phyloP scores from a whole-genome alignment of 371 early-diverging fungal species.

The Mucor velutinosus region DNA sequence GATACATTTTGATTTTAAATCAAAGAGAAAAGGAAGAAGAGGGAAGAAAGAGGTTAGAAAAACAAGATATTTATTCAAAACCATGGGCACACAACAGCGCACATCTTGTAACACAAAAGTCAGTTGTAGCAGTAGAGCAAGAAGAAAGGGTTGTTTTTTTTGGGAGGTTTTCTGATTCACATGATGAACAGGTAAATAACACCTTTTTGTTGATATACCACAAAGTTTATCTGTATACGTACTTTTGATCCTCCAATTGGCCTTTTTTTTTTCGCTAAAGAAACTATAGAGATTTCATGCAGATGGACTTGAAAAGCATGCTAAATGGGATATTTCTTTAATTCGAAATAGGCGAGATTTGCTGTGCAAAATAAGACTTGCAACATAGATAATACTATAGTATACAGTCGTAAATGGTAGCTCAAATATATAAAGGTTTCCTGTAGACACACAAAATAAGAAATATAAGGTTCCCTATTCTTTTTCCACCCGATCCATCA shows the following conservation, averaged over 20 bases:
- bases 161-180: conserved; percentile 9
- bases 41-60: not conserved
- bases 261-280: too few relatives aligned
- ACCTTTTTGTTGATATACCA: not conserved
- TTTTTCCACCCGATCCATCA: conserved; percentile 15
- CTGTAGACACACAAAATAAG: not conserved
- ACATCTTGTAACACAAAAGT: conserved; percentile 10
- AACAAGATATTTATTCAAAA: not conserved
- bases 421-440: not conserved
- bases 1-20: not conserved
- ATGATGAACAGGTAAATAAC: conserved; percentile 4
- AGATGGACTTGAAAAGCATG: too few relatives aligned
- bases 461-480: conserved; percentile 5
- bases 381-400: not conserved
- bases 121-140: not conserved
- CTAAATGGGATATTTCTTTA: too few relatives aligned
- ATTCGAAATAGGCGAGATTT: not conserved
- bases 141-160: not conserved
- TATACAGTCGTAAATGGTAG: not conserved
- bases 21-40: not conserved
- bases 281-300: too few relatives aligned
- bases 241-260: not conserved
- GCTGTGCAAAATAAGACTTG: not conserved
- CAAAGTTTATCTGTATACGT: not conserved
- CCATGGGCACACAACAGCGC: not conserved